Percentiles rank a stretch among this genome's conserved stretches.
Evolutionary conservation across 2,329 filamentous ascomycete species (phyloP).

Genomic region (Aspergillus jensenii): DNA sequence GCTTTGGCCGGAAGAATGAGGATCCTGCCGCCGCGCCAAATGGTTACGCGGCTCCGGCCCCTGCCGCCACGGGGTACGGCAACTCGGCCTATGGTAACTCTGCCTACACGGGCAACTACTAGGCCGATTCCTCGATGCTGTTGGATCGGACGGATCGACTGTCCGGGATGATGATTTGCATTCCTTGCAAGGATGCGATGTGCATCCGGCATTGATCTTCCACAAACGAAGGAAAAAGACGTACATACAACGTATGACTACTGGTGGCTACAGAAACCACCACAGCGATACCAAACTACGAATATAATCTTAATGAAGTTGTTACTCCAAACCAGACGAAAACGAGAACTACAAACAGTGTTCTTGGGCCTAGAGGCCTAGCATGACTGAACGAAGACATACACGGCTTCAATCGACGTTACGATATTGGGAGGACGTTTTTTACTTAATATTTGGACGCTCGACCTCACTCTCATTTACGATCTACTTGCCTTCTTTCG

Average conservation of each 20-base stretch:
- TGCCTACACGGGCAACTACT: constrained; percentile 7
- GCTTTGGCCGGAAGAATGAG: constrained; percentile 2
- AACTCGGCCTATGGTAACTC: constrained; percentile 1
- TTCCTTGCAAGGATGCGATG: background rate
- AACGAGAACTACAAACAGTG: too few relatives aligned
- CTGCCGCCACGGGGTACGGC: too few relatives aligned
- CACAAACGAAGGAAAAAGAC: background rate
- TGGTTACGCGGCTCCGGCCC: background rate
- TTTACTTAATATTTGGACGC: too few relatives aligned
- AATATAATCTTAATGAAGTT: background rate
- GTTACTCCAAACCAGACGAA: background rate
- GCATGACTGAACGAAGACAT: background rate
- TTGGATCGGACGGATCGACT: background rate
- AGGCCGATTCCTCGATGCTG: background rate
- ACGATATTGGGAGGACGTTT: background rate
- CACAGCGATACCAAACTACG: background rate
- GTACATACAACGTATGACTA: background rate
- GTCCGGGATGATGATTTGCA: background rate
- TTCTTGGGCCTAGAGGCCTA: background rate
- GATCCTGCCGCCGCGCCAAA: background rate
- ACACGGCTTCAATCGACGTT: background rate
- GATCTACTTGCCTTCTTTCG: background rate
- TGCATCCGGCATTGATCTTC: background rate
- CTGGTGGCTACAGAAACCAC: background rate
- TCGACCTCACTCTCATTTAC: background rate